Evolutionary conservation across 495 filamentous ascomycete species (phyloP), one percentile per base, ranked within the genome.

Genomic region (Neurospora pannonica): DNA sequence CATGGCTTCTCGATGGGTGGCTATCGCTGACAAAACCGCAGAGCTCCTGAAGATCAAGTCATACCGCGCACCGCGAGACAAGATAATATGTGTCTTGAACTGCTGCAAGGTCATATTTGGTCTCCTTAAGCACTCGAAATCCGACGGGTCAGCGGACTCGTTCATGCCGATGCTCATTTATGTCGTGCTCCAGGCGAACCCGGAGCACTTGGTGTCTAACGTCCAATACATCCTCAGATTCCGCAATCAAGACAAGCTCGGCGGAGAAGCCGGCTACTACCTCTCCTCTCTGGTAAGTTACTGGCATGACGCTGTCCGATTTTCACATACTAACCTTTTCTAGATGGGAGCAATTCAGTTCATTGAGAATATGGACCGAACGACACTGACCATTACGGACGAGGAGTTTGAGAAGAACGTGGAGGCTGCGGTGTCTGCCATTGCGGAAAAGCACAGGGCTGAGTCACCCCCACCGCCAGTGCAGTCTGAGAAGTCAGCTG

Each of bases 51-150:
- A 99, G 82, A 97, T 99, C 74, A 97, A 94, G 78, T 95, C 91
- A 17, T 99, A 99, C 79, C 89, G 97, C 73, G 96, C 96, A 13
- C 96, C 96, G 15, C 87, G 96, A 79, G 96, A 99, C 83, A 99
- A 99, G 82, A 94, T 99, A 24, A 98, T 99, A 67, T 98, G 96
- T 82, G 93, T 98, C 71, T 83, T 99, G 67, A 99, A 99, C 83
- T 97, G 94, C 84, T 99, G 96, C 88, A 99, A 99, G 82, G 96
- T 99, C 72, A 98, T 99, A 72, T 98, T 99, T 85, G 96, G 95
- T 93, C 87, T 97, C 24, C 86, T 99, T 70, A 94, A 93, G 74
- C 97, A 97, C 81, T 89, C 93, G 36, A 95, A 97, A 79, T 91
- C 92, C 19, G 96, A 99, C 79, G 95, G 93, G 13, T 98, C 95